phyloP scores from a whole-genome alignment of 2,329 filamentous ascomycete genomes.

The Pseudocercospora vitis region DNA sequence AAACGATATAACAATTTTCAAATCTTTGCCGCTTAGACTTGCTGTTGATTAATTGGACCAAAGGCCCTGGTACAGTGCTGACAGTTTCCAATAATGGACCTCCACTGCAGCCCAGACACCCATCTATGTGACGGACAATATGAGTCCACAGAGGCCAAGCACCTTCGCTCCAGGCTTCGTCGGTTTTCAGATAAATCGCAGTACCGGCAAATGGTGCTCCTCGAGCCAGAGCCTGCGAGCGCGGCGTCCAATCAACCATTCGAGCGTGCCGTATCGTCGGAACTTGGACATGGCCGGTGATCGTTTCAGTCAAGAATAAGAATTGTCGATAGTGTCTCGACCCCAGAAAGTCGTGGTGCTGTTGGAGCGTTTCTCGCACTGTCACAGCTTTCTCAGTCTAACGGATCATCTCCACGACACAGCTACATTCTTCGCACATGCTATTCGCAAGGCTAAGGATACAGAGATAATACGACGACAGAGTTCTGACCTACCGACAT shows the following conservation, averaged over 20 bases:
- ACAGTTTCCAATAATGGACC: conserved; percentile 15
- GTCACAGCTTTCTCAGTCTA: not conserved
- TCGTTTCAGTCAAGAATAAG: conserved; percentile 1
- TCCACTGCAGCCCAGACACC: conserved; percentile 18
- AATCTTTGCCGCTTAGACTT: conserved; percentile 5
- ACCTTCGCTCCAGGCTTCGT: conserved; percentile 14
- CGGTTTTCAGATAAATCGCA: conserved; percentile 19
- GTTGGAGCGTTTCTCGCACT: conserved; percentile 13
- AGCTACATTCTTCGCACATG: too few species aligned
- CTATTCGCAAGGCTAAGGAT: not conserved
- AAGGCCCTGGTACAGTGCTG: conserved; percentile 10
- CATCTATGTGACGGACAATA: conserved; percentile 16
- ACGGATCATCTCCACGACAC: too few species aligned
- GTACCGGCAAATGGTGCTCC: conserved; percentile 19
- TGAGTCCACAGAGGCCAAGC: conserved; percentile 23
- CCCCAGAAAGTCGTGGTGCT: conserved; percentile 15
- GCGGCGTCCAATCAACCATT: conserved; percentile 16
- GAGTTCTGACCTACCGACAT: conserved; percentile 14
- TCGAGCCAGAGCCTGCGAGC: conserved; percentile 13
- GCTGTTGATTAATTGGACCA: not conserved
- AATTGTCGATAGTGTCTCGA: conserved; percentile 10
- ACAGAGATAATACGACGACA: too few species aligned
- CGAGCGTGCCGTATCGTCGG: conserved; percentile 12
- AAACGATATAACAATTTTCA: conserved; percentile 14
- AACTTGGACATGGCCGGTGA: not conserved